Base-by-base conservation (phyloP, 1,139 yeast genomes). In the Meyerozyma smithsonii region DNA sequence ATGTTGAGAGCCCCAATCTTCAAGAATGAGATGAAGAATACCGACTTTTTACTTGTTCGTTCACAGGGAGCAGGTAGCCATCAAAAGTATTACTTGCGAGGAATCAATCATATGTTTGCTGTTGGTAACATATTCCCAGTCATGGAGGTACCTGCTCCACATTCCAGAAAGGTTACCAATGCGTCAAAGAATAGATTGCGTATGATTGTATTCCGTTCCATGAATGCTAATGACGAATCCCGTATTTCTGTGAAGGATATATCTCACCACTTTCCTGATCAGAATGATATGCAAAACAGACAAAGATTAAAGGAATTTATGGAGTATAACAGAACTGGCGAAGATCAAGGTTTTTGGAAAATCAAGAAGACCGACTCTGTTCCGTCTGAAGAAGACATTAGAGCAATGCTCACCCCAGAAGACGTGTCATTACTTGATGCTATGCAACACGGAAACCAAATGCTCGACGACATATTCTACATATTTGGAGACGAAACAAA, bases 111-210 rank as follows among this genome's bases (percentile, higher is more conserved):
- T 54, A 55, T 85, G 39, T 92, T 88, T 58, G 81, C 88, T 0
- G 96, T 90, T 6, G 99, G 99, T 1, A 96, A 94, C 57, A 77
- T 88, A 0, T 82, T 88, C 52, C 98, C 98, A 0, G 96, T 89
- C 2, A 84, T 86, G 38, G 96, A 89, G 56, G 84, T 94, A 16
- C 98, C 98, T 1, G 97, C 97, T 1, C 98, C 99, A 1, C 97
- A 94, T 59, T 88, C 97, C 1, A 78, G 98, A 60, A 89, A 89
- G 55, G 97, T 90, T 12, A 90, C 98, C 0, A 85, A 96, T 7
- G 90, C 95, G 16, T 82, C 92, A 39, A 90, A 92, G 55, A 90
- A 89, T 54, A 72, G 98, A 45, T 68, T 94, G 46, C 88, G 87
- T 58, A 90, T 94, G 97, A 83, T 92, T 52, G 97, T 89, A 3